phyloP scores from a whole-genome alignment of 441 rosid species.

The Mallotus japonicus region DNA sequence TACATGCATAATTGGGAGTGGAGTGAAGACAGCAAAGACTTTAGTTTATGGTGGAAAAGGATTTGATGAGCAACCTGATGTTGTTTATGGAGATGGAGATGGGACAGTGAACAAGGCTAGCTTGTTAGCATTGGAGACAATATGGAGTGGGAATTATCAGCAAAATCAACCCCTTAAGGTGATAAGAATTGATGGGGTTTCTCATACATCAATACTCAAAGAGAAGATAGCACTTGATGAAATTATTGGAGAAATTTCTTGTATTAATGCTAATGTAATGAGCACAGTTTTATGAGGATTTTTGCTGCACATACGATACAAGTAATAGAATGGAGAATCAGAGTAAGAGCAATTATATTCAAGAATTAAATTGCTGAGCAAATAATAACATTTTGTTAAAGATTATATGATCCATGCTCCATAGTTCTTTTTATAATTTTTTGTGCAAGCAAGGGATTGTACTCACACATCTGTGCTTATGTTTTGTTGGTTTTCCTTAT shows the following conservation, averaged over 20 bases:
- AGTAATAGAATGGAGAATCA: too few species aligned
- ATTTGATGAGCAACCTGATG: slow-evolving; percentile 58
- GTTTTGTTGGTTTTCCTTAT: not conserved
- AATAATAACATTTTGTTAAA: too few species aligned
- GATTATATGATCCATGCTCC: too few species aligned
- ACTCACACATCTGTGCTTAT: not conserved
- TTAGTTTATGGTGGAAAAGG: slow-evolving; percentile 46
- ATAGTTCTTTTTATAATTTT: not conserved
- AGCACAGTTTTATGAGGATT: not conserved
- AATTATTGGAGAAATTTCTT: slow-evolving; percentile 44
- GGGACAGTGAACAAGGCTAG: slow-evolving; percentile 81
- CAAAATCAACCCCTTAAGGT: slow-evolving; percentile 46
- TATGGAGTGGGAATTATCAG: slow-evolving; percentile 32
- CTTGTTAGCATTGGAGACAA: slow-evolving; percentile 46
- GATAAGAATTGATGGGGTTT: slow-evolving; percentile 42
- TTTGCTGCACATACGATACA: not conserved
- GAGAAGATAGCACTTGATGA: slow-evolving; percentile 44
- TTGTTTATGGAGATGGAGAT: slow-evolving; percentile 80
- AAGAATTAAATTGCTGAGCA: too few species aligned
- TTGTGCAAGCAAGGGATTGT: not conserved
- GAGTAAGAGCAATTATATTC: not conserved
- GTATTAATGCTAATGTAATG: slow-evolving; percentile 31
- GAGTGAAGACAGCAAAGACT: slow-evolving; percentile 58
- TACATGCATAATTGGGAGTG: slow-evolving; percentile 63
- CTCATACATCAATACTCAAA: slow-evolving; percentile 60